A percentile compares a stretch with the other conserved stretches of the same genome.
Evolutionary conservation across 352 stramenopile species (phyloP).

Genomic region (Phytophthora syringae): DNA sequence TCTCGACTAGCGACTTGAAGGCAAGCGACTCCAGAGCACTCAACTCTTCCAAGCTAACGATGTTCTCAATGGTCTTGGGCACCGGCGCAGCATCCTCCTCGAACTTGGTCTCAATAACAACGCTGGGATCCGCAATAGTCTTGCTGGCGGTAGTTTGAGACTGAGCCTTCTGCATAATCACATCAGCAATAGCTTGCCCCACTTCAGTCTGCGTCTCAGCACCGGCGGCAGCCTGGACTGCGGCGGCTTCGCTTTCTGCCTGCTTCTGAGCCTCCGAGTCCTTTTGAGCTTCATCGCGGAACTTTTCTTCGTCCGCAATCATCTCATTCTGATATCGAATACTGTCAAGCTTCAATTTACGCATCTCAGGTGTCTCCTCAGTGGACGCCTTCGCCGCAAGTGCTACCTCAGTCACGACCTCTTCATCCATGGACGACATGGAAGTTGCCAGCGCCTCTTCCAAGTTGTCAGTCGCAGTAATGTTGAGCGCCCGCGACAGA

Average conservation of each 20-base stretch:
- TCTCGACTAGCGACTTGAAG: constrained; percentile 89
- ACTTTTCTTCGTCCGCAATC: constrained; percentile 92
- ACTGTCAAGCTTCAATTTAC: constrained; percentile 89
- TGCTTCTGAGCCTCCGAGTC: constrained; percentile 81
- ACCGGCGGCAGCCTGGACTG: constrained; percentile 35
- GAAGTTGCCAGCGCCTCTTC: constrained; percentile 88
- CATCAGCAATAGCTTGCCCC: constrained; percentile 39
- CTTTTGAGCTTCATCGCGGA: constrained; percentile 86
- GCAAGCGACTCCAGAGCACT: constrained; percentile 84
- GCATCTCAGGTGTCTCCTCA: constrained; percentile 75
- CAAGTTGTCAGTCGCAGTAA: constrained; percentile 87
- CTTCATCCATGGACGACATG: constrained; percentile 90
- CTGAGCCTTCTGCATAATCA: constrained; percentile 41
- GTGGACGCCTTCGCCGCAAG: constrained; percentile 74
- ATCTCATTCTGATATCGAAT: constrained; percentile 97
- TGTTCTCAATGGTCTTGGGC: constrained; percentile 73
- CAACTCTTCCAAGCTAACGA: constrained; percentile 83
- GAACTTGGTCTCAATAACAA: constrained; percentile 19
- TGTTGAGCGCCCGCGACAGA: constrained; percentile 97
- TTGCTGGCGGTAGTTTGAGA: constrained; percentile 16
- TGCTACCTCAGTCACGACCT: constrained; percentile 88
- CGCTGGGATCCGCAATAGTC: background rate
- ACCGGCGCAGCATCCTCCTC: constrained; percentile 30
- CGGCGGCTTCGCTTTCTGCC: constrained; percentile 63
- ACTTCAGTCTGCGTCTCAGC: constrained; percentile 39